Percentiles rank a stretch among this genome's conserved stretches.
Conservation (phyloP, 495 filamentous ascomycete species). For the Xylaria bambusicola region DNA sequence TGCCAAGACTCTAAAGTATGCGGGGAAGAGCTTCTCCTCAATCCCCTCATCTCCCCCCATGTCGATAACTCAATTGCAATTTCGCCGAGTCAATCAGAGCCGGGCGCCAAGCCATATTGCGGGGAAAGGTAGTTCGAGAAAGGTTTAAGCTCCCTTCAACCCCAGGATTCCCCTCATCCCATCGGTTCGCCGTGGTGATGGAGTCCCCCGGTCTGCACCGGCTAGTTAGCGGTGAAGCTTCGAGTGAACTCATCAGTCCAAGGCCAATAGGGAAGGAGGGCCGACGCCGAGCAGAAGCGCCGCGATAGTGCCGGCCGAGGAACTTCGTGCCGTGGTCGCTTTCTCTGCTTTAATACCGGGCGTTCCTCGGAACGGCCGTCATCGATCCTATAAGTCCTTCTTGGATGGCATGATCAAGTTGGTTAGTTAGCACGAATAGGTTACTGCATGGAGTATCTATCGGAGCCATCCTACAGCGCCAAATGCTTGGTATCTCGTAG, state of each 20-base stretch:
- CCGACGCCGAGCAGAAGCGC: slow-evolving; percentile 4
- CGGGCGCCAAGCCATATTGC: neutral
- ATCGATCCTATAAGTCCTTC: too few species aligned
- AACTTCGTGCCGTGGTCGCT: neutral
- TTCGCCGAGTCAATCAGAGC: neutral
- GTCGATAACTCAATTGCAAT: neutral
- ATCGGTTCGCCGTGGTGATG: neutral
- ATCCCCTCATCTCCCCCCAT: neutral
- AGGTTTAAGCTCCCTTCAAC: slow-evolving; percentile 2
- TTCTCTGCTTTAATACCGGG: neutral
- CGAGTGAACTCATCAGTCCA: neutral
- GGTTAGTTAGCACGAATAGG: too few species aligned
- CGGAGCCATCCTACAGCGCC: too few species aligned
- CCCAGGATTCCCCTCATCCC: slow-evolving; percentile 14
- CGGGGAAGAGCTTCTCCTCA: slow-evolving; percentile 14
- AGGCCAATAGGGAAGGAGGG: slow-evolving; percentile 1
- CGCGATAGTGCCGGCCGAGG: slow-evolving; percentile 14
- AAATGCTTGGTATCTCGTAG: too few species aligned
- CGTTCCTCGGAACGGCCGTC: neutral
- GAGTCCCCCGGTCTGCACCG: too few species aligned
- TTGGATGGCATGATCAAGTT: too few species aligned
- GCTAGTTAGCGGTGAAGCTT: too few species aligned
- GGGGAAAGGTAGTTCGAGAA: neutral
- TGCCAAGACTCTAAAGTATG: neutral
- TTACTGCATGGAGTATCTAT: too few species aligned